Evolutionary conservation across 306 rosid species (phyloP).

Genomic region (Dalbergia cochinchinensis): DNA sequence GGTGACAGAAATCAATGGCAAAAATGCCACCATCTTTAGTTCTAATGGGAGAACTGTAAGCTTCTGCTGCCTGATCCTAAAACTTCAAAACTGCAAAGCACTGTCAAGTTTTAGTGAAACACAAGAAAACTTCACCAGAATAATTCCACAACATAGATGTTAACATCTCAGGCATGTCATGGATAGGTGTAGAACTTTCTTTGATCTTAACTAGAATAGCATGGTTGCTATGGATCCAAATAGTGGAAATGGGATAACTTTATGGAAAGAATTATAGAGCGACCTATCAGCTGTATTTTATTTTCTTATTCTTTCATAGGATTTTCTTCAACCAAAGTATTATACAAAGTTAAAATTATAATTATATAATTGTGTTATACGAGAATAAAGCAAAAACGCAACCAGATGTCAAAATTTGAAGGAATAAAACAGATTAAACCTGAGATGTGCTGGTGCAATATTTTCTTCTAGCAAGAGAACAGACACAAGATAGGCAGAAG

Average conservation of each 20-base stretch:
- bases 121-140: not conserved
- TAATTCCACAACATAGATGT: constrained; percentile 13
- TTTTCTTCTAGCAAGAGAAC: not conserved
- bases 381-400: constrained; percentile 13
- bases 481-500: constrained; percentile 5
- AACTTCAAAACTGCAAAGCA: constrained; percentile 30
- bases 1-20: constrained; percentile 69
- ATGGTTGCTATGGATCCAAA: constrained; percentile 44
- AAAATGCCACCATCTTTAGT: constrained; percentile 59
- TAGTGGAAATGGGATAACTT: constrained; percentile 20
- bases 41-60: constrained; percentile 72
- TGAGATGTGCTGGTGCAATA: not conserved
- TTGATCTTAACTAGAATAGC: constrained; percentile 33
- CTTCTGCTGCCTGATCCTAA: constrained; percentile 40
- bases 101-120: constrained; percentile 4
- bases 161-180: not conserved
- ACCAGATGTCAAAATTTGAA: constrained; percentile 4
- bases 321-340: constrained; percentile 20
- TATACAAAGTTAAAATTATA: not conserved
- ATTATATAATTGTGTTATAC: not conserved
- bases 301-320: constrained; percentile 3
- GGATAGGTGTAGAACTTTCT: constrained; percentile 13
- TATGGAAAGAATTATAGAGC: constrained; percentile 1
- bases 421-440: not conserved
- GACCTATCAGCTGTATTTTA: not conserved